These are phyloP conservation scores for Glycine soja DNA, from an alignment of 306 rosid genomes.

Conservation along the genomic window DNA sequence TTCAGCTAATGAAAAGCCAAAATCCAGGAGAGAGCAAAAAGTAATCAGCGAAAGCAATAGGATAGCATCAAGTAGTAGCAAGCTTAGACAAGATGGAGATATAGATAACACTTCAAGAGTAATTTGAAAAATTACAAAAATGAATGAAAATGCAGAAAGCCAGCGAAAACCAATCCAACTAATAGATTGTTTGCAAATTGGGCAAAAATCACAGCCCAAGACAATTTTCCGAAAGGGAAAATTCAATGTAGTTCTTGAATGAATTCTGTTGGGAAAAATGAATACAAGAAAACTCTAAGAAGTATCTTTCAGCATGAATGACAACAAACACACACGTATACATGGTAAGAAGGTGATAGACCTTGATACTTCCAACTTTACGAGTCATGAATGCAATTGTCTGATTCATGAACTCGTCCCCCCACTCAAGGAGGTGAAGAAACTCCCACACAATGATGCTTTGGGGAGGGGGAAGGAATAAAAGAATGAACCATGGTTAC, in stretches of 20 bases:
- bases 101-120: not conserved
- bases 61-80: not conserved
- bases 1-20: slow-evolving; percentile 53
- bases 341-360: not conserved
- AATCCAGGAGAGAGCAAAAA: slow-evolving; percentile 6
- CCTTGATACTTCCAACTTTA: not conserved
- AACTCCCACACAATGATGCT: not conserved
- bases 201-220: not conserved
- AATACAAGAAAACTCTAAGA: not conserved
- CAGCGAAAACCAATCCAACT: slow-evolving; percentile 2
- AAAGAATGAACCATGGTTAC: not conserved
- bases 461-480: not conserved
- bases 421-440: slow-evolving; percentile 19
- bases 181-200: not conserved
- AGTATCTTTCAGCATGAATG: slow-evolving; percentile 16
- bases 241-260: not conserved
- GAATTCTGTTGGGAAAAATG: not conserved
- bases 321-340: not conserved
- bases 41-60: slow-evolving; percentile 6
- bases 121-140: not conserved
- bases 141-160: slow-evolving; percentile 2
- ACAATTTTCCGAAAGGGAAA: not conserved
- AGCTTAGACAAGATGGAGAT: slow-evolving; percentile 2
- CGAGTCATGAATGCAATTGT: not conserved
- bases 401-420: not conserved